Base-by-base conservation (phyloP, 2,329 filamentous ascomycete genomes). In the Taxawa tesnikishii region DNA sequence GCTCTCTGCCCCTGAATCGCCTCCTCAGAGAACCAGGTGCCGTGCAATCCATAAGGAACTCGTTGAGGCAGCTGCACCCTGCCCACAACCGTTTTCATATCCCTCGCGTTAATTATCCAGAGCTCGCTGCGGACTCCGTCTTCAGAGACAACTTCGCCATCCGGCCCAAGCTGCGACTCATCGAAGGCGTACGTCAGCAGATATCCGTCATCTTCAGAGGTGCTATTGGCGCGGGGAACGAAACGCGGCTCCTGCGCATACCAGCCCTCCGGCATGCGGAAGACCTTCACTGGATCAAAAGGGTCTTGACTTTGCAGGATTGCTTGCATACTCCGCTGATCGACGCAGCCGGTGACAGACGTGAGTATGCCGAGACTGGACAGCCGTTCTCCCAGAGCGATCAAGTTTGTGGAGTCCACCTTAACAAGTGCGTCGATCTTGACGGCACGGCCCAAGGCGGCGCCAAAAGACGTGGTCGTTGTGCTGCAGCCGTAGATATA, bases 401-500 rank as follows among this genome's bases (percentile, higher is more conserved):
- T 71, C 11, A 79, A 59, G 0, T 56, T 57, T 8, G 53, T 45
- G 0, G 62, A 60, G 39, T 81, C 70, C 11, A 79, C 57, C 48
- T 80, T 81, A 26, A 70, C 71, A 0, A 82, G 50, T 12, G 70
- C 63, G 39, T 79, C 73, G 16, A 82, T 77, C 43, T 80, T 81
- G 6, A 70, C 73, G 0, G 74, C 70, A 41, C 71, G 69, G 8
- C 76, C 75, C 0, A 79, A 59, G 0, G 71, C 73, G 0, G 69
- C 63, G 5, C 69, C 67, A 39, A 76, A 78, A 2, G 67, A 65
- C 0, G 65, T 59, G 0, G 63, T 59, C 17, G 64, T 62, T 0
- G 73, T 74, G 14, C 70, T 76, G 49, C 76, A 81, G 3, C 78
- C 77, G 40, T 81, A 83, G 15, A 82, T 60, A 38, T 73, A 83